phyloP scores from a whole-genome alignment of 2,329 filamentous ascomycete genomes.

The Pestalotiopsis sp. region DNA sequence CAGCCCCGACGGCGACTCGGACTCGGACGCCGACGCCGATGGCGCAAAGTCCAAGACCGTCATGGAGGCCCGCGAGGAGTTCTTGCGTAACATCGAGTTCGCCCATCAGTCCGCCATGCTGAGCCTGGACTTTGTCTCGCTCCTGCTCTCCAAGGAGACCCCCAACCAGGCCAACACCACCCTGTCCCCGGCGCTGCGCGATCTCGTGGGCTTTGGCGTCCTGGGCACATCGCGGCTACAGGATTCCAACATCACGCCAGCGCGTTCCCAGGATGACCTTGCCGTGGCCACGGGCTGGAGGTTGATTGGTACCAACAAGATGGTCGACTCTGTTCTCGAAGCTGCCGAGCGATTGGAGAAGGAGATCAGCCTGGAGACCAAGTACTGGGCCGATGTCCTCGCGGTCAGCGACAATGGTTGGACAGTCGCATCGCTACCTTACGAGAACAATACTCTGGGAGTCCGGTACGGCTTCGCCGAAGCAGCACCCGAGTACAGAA shows the following conservation, averaged over 20 bases:
- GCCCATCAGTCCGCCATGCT: constrained; percentile 65
- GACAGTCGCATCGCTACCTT: constrained; percentile 78
- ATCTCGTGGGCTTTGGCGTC: constrained; percentile 73
- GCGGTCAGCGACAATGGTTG: constrained; percentile 82
- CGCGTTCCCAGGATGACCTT: constrained; percentile 57
- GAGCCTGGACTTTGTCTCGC: constrained; percentile 79
- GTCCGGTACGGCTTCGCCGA: constrained; percentile 91
- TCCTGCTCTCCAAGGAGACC: constrained; percentile 80
- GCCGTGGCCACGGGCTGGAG: constrained; percentile 71
- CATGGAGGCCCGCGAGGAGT: constrained; percentile 54
- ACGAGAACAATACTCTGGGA: constrained; percentile 72
- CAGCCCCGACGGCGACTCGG: constrained; percentile 47
- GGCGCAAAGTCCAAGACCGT: constrained; percentile 43
- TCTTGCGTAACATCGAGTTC: constrained; percentile 59
- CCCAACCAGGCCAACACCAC: constrained; percentile 70
- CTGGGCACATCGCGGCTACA: constrained; percentile 69
- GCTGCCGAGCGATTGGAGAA: constrained; percentile 73
- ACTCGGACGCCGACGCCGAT: constrained; percentile 47
- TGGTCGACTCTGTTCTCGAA: constrained; percentile 72
- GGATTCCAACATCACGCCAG: constrained; percentile 58
- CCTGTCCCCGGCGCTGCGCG: constrained; percentile 70
- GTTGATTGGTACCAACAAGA: constrained; percentile 73
- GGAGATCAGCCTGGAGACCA: constrained; percentile 78
- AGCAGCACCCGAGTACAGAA: constrained; percentile 59
- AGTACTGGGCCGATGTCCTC: constrained; percentile 87